Conservation (phyloP, 345 rosid species). For the Sisymbrium irio region DNA sequence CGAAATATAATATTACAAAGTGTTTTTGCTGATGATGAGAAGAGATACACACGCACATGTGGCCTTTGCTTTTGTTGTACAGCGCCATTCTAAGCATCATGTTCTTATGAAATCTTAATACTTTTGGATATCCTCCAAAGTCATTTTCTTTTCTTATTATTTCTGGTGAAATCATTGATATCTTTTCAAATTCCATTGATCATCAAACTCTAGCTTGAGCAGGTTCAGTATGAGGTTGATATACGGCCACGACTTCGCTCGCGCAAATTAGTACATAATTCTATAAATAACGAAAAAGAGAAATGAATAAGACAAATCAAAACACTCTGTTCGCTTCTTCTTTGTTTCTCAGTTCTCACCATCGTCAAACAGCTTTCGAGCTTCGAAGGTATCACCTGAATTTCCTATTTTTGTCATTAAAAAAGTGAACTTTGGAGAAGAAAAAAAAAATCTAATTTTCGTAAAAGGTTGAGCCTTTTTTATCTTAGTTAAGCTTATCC, state of each 20-base stretch:
- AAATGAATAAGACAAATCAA: not conserved
- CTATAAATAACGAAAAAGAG: not conserved
- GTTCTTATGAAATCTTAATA: not conserved
- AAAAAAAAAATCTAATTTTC: not conserved
- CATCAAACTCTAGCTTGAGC: not conserved
- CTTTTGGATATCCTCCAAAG: not conserved
- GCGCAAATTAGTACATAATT: not conserved
- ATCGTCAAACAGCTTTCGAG: not conserved
- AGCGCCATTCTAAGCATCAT: constrained; percentile 5
- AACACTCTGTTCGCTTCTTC: not conserved
- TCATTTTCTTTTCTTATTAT: not conserved
- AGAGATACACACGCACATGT: not conserved
- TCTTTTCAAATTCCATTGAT: not conserved
- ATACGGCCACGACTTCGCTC: constrained; percentile 12
- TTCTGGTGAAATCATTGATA: not conserved
- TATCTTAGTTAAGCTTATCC: constrained; percentile 5
- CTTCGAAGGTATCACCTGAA: constrained; percentile 13
- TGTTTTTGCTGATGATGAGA: not conserved
- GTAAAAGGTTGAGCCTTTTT: not conserved
- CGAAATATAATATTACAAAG: not conserved
- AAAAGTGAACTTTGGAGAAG: not conserved
- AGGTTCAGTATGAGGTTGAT: not conserved
- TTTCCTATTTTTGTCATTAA: not conserved
- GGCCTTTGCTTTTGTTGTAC: constrained; percentile 25
- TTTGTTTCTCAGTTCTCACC: not conserved